Evolutionary conservation across 257 asterid genomes (phyloP).

Genomic region (Fraxinus quadrangulata): DNA sequence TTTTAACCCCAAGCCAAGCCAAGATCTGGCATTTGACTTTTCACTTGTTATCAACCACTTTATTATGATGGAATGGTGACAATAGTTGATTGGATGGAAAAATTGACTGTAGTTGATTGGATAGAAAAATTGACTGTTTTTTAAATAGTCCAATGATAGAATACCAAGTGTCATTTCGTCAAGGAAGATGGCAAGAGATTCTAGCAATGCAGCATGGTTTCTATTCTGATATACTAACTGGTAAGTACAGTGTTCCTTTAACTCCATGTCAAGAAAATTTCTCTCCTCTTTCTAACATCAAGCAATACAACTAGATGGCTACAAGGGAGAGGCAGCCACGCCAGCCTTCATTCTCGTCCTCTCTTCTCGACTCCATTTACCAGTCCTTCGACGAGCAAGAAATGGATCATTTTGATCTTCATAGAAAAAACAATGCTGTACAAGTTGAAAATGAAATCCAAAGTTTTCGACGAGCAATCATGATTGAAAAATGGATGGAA

Average conservation of each 20-base stretch:
- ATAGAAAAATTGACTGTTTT: too few relatives aligned
- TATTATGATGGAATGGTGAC: not conserved
- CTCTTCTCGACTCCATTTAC: constrained; percentile 80
- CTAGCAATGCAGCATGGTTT: too few relatives aligned
- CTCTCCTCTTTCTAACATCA: not conserved
- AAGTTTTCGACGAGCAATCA: constrained; percentile 66
- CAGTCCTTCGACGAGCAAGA: constrained; percentile 60
- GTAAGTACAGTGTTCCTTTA: not conserved
- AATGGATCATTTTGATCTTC: constrained; percentile 2
- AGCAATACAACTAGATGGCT: constrained; percentile 29
- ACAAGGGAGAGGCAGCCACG: constrained; percentile 41
- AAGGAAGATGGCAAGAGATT: too few relatives aligned
- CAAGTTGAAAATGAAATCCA: constrained; percentile 57
- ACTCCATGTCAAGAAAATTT: not conserved
- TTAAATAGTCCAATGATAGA: too few relatives aligned
- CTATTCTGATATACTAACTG: too few relatives aligned
- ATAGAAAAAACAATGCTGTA: constrained; percentile 32
- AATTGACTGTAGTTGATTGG: too few relatives aligned
- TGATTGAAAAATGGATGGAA: constrained; percentile 82
- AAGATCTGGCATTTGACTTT: constrained; percentile 17
- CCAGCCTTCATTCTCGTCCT: constrained; percentile 73
- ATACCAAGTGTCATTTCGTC: too few relatives aligned
- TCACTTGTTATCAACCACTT: not conserved
- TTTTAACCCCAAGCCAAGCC: not conserved
- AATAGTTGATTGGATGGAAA: too few relatives aligned